phyloP scores from a whole-genome alignment of 75 land plant species.

The Pseudotsuga menziesii region DNA sequence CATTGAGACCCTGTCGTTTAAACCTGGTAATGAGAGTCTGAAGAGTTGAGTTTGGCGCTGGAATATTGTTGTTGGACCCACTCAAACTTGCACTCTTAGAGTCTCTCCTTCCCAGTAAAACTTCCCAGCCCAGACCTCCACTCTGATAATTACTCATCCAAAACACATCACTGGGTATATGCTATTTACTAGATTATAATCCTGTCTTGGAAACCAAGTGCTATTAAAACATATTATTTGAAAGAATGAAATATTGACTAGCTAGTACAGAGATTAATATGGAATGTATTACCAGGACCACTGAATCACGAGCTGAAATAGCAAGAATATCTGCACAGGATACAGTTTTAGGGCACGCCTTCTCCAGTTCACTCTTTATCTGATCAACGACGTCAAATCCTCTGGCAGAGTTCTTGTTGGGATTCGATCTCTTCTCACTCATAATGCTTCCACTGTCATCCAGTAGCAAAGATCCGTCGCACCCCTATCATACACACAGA shows the following conservation, averaged over 20 bases:
- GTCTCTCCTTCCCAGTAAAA: constrained; percentile 61
- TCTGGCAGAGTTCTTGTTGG: constrained; percentile 12
- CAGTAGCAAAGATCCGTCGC: constrained; percentile 15
- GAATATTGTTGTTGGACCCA: constrained; percentile 57
- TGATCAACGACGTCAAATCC: constrained; percentile 19
- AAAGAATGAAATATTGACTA: background rate
- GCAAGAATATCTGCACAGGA: constrained; percentile 23
- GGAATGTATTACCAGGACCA: constrained; percentile 5
- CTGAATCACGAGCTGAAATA: constrained; percentile 17
- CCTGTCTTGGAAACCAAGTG: background rate
- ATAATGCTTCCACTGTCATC: constrained; percentile 3
- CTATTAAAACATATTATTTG: background rate
- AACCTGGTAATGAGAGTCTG: constrained; percentile 61
- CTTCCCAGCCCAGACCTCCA: constrained; percentile 67
- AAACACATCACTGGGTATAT: too few relatives aligned
- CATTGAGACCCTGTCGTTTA: constrained; percentile 50
- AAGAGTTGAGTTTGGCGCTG: constrained; percentile 60
- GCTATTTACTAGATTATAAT: too few relatives aligned
- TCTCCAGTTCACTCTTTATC: constrained; percentile 15
- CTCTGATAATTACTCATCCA: constrained; percentile 13
- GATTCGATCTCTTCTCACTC: constrained; percentile 9
- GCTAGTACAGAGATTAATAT: background rate
- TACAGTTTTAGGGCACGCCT: constrained; percentile 17
- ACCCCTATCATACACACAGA: constrained; percentile 8
- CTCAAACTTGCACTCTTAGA: constrained; percentile 42